Conservation (phyloP, 768 basidiomycete genomes). For the Tulasnella sp. region DNA sequence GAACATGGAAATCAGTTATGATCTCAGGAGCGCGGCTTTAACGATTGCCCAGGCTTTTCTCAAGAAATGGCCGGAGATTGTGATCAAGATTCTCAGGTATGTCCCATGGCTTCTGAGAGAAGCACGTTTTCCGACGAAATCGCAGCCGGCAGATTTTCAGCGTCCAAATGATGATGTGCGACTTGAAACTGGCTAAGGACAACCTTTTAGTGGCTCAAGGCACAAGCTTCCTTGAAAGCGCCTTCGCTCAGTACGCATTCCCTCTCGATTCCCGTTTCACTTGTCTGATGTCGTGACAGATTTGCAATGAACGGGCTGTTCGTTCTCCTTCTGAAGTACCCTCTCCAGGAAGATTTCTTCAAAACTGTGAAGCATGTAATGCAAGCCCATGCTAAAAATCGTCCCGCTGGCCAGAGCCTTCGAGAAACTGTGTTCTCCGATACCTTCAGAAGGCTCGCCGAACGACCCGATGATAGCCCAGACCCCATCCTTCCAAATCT, state of each 20-base stretch:
- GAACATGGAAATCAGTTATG: conserved; percentile 61
- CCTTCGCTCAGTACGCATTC: conserved; percentile 52
- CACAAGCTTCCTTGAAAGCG: conserved; percentile 56
- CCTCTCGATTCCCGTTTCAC: background rate
- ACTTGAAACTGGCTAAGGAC: conserved; percentile 56
- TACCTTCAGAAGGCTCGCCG: conserved; percentile 58
- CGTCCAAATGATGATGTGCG: conserved; percentile 53
- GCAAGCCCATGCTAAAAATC: conserved; percentile 19
- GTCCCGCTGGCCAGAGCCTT: conserved; percentile 45
- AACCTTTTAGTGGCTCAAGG: conserved; percentile 64
- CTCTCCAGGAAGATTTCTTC: conserved; percentile 21
- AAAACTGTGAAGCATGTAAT: conserved; percentile 29
- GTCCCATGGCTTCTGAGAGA: conserved; percentile 38
- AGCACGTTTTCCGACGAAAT: background rate
- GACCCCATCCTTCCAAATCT: conserved; percentile 57
- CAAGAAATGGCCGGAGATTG: conserved; percentile 59
- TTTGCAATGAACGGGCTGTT: conserved; percentile 61
- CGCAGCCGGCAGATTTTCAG: conserved; percentile 59
- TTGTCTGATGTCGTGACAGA: conserved; percentile 44
- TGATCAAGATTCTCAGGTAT: conserved; percentile 60
- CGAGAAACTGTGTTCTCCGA: conserved; percentile 47
- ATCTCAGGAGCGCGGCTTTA: conserved; percentile 66
- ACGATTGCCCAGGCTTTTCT: conserved; percentile 65
- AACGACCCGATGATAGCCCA: conserved; percentile 51
- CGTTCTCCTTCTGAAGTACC: conserved; percentile 58